These are phyloP conservation scores for Hydnomerulius pinastri DNA, from an alignment of 768 basidiomycete genomes.

Conservation along the genomic window DNA sequence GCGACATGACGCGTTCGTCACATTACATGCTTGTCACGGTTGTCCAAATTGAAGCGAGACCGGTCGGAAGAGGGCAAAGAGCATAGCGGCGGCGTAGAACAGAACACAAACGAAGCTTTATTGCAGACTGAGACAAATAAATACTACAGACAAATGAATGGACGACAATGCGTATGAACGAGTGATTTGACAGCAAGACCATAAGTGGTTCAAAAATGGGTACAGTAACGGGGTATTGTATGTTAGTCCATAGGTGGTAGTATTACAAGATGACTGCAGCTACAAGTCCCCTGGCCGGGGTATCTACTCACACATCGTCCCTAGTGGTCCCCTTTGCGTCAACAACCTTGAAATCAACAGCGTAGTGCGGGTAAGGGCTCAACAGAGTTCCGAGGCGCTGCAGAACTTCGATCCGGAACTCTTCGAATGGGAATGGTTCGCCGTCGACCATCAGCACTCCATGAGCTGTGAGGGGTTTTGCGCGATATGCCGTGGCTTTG, in stretches of 20 bases:
- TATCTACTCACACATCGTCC: conserved; percentile 5
- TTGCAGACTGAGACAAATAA: too few relatives aligned
- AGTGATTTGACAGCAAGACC: not conserved
- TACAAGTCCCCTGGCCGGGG: not conserved
- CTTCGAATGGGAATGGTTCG: conserved; percentile 71
- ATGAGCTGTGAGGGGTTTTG: conserved; percentile 56
- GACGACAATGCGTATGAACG: not conserved
- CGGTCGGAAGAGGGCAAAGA: too few relatives aligned
- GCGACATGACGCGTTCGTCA: conserved; percentile 8
- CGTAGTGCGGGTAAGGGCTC: conserved; percentile 57
- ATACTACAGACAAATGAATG: conserved; percentile 1
- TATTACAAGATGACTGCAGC: not conserved
- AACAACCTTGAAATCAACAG: conserved; percentile 47
- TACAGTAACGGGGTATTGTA: not conserved
- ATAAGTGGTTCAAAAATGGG: not conserved
- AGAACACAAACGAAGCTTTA: too few relatives aligned
- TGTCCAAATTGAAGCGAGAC: not conserved
- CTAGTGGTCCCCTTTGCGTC: conserved; percentile 27
- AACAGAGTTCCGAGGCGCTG: conserved; percentile 64
- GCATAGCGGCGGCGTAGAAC: too few relatives aligned
- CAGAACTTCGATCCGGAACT: conserved; percentile 78
- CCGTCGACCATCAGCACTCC: conserved; percentile 76
- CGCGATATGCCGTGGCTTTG: conserved; percentile 73
- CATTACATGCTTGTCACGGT: conserved; percentile 15
- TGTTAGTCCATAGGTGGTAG: not conserved